These are phyloP conservation scores for Plectosphaerella cucumerina DNA, from an alignment of 2,329 filamentous ascomycete species.

Conservation along the genomic window DNA sequence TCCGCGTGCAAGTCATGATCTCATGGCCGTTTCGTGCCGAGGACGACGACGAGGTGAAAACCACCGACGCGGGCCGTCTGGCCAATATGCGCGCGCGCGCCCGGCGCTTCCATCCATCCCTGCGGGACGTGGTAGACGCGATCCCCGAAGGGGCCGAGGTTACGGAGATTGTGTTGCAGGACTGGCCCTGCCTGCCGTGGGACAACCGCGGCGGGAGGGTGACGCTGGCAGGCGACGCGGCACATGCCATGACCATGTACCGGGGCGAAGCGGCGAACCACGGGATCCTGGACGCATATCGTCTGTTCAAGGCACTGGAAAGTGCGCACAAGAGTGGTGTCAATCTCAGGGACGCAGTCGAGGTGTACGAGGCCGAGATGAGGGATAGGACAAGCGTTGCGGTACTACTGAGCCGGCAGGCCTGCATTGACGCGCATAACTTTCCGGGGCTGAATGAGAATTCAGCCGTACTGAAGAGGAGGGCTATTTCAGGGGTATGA, in stretches of 20 bases:
- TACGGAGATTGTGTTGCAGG: constrained; percentile 29
- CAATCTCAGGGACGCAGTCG: constrained; percentile 13
- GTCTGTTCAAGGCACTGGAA: constrained; percentile 19
- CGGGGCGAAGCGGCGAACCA: constrained; percentile 35
- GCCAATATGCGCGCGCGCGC: constrained; percentile 34
- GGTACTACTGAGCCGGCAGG: constrained; percentile 24
- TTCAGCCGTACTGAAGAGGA: constrained; percentile 15
- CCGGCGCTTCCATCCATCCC: constrained; percentile 26
- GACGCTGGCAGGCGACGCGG: constrained; percentile 48
- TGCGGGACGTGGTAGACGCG: constrained; percentile 35
- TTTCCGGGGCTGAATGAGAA: constrained; percentile 23
- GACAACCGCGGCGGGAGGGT: constrained; percentile 36
- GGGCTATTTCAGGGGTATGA: not conserved
- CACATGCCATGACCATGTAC: constrained; percentile 57
- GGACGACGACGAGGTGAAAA: constrained; percentile 26
- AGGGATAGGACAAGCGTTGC: constrained; percentile 21
- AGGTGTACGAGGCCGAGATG: constrained; percentile 25
- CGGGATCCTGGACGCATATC: constrained; percentile 32
- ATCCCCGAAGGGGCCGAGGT: constrained; percentile 36
- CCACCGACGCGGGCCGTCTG: constrained; percentile 24
- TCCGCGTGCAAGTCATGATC: constrained; percentile 38
- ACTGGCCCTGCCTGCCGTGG: constrained; percentile 34
- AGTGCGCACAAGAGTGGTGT: constrained; percentile 10
- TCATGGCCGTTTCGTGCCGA: constrained; percentile 36
- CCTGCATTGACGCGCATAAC: constrained; percentile 26